phyloP scores from a whole-genome alignment of 2,329 filamentous ascomycete species.

The Geosmithia flava region DNA sequence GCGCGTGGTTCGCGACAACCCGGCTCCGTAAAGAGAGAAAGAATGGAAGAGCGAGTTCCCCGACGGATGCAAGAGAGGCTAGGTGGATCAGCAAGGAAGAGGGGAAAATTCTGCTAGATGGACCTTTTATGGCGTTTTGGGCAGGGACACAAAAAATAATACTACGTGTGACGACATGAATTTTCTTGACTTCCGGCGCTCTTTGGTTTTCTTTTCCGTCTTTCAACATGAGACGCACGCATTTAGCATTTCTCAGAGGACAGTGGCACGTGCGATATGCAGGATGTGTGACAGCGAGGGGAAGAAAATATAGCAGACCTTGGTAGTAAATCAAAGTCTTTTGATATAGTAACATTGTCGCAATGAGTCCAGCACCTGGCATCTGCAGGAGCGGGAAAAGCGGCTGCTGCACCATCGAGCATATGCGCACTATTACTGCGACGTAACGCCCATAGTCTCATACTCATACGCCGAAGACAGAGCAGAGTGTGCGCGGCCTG shows the following conservation, averaged over 20 bases:
- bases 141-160: not conserved
- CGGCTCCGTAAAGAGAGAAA: slow-evolving; percentile 43
- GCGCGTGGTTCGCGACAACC: slow-evolving; percentile 81
- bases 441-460: too few species aligned
- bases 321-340: too few species aligned
- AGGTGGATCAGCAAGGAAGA: not conserved
- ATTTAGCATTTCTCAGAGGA: not conserved
- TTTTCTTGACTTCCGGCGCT: not conserved
- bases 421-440: not conserved
- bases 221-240: not conserved
- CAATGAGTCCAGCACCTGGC: not conserved
- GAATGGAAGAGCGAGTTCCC: too few species aligned
- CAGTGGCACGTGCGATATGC: not conserved
- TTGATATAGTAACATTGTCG: not conserved
- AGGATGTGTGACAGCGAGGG: not conserved
- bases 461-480: too few species aligned
- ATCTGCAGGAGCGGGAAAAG: not conserved
- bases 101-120: not conserved
- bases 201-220: not conserved
- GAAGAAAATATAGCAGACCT: not conserved
- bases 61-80: not conserved
- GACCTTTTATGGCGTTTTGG: not conserved
- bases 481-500: too few species aligned
- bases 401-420: not conserved
- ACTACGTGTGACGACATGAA: not conserved